A percentile compares a stretch with the other conserved stretches of the same genome.
Evolutionary conservation across 768 basidiomycete species (phyloP).

Genomic region (Leccinellum albellum): DNA sequence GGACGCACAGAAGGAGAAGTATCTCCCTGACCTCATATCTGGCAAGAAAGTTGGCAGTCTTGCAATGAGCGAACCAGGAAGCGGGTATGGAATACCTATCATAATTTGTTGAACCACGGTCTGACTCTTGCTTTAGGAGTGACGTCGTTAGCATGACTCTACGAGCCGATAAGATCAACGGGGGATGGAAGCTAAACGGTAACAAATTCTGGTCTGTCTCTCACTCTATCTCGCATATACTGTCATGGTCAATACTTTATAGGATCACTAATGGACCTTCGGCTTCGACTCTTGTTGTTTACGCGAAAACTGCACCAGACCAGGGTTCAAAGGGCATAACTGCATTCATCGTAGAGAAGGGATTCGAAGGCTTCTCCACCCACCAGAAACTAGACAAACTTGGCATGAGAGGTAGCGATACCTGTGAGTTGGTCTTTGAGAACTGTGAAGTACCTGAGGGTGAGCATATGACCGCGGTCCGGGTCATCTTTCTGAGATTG

Average conservation of each 20-base stretch:
- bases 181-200: conserved; percentile 79
- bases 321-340: conserved; percentile 87
- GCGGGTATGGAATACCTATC: conserved; percentile 42
- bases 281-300: conserved; percentile 88
- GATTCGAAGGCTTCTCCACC: conserved; percentile 80
- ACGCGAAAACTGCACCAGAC: conserved; percentile 81
- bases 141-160: conserved; percentile 95
- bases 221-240: not conserved
- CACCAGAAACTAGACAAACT: conserved; percentile 92
- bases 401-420: conserved; percentile 95
- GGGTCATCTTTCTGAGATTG: not conserved
- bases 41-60: conserved; percentile 85
- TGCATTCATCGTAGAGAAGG: conserved; percentile 84
- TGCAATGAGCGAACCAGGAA: conserved; percentile 92
- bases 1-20: conserved; percentile 73
- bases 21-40: conserved; percentile 73
- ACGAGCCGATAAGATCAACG: conserved; percentile 71
- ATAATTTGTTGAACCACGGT: not conserved
- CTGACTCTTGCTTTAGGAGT: conserved; percentile 37
- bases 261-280: conserved; percentile 96
- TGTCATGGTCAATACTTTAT: not conserved
- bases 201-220: conserved; percentile 83
- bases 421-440: conserved; percentile 90
- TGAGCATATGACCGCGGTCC: conserved; percentile 29
- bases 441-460: conserved; percentile 87